These are phyloP conservation scores for Phytophthora rubi DNA, from an alignment of 352 stramenopile genomes.

Conservation along the genomic window DNA sequence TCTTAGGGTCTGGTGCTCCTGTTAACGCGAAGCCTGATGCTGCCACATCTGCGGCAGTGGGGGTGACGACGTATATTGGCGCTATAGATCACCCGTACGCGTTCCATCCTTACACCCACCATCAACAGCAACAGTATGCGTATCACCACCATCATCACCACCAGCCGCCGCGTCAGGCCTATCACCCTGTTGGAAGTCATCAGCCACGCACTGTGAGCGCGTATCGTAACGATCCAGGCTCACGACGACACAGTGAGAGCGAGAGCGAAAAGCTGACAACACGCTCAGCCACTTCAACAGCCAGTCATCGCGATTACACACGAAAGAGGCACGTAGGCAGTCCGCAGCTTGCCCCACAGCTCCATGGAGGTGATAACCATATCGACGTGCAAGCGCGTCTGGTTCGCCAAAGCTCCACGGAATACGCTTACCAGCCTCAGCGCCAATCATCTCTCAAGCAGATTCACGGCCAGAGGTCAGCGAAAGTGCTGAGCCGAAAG, in stretches of 20 bases:
- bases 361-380: constrained; percentile 21
- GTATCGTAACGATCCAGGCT: constrained; percentile 38
- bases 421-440: constrained; percentile 13
- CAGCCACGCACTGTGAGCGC: constrained; percentile 26
- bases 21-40: constrained; percentile 61
- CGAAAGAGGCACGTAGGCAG: constrained; percentile 44
- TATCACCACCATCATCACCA: constrained; percentile 43
- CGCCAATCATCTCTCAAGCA: constrained; percentile 34
- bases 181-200: constrained; percentile 31
- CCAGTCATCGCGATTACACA: constrained; percentile 57
- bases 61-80: constrained; percentile 29
- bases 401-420: constrained; percentile 26
- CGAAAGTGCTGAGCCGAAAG: constrained; percentile 53
- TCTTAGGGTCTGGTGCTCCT: constrained; percentile 62
- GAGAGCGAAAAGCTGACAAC: constrained; percentile 74
- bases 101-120: constrained; percentile 39
- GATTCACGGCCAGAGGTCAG: constrained; percentile 31
- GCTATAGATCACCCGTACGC: constrained; percentile 35
- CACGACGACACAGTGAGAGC: constrained; percentile 71
- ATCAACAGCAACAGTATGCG: constrained; percentile 38
- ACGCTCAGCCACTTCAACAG: constrained; percentile 53
- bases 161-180: constrained; percentile 35
- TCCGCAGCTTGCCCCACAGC: constrained; percentile 49
- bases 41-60: constrained; percentile 29
- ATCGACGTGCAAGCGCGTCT: constrained; percentile 12